Conservation (phyloP, 495 filamentous ascomycete species). For the Xylaria telfairii region DNA sequence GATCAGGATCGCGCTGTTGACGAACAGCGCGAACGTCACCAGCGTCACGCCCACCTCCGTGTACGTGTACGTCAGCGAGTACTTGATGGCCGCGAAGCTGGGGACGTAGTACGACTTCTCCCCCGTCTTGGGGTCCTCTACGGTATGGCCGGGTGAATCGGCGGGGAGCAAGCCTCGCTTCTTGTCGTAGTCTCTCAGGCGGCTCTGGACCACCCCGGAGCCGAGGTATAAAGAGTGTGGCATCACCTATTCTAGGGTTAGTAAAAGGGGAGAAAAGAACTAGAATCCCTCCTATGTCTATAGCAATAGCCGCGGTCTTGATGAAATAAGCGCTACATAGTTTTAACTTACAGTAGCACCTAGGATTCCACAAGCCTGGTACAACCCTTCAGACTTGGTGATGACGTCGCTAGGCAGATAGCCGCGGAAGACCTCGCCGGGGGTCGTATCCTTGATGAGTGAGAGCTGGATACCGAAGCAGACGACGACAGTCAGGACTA, state of each 20-base stretch:
- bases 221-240: slow-evolving; percentile 90
- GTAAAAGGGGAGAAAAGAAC: not conserved
- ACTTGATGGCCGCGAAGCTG: slow-evolving; percentile 74
- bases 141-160: slow-evolving; percentile 33
- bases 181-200: slow-evolving; percentile 79
- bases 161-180: slow-evolving; percentile 61
- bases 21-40: slow-evolving; percentile 93
- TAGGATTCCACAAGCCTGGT: slow-evolving; percentile 90
- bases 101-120: slow-evolving; percentile 74
- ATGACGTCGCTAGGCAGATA: slow-evolving; percentile 79
- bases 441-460: slow-evolving; percentile 69
- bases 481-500: slow-evolving; percentile 85
- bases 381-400: slow-evolving; percentile 71
- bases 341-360: slow-evolving; percentile 71
- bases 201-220: slow-evolving; percentile 84
- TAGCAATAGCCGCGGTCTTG: not conserved
- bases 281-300: not conserved
- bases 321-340: not conserved
- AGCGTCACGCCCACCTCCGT: slow-evolving; percentile 75
- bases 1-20: slow-evolving; percentile 90
- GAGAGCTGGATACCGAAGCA: slow-evolving; percentile 92
- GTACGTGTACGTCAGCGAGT: slow-evolving; percentile 82
- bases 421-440: slow-evolving; percentile 82
- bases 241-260: slow-evolving; percentile 62
- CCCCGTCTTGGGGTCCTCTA: slow-evolving; percentile 31